Base-by-base conservation (phyloP, 2,329 filamentous ascomycete species). In the Trichoderma pleuroti region DNA sequence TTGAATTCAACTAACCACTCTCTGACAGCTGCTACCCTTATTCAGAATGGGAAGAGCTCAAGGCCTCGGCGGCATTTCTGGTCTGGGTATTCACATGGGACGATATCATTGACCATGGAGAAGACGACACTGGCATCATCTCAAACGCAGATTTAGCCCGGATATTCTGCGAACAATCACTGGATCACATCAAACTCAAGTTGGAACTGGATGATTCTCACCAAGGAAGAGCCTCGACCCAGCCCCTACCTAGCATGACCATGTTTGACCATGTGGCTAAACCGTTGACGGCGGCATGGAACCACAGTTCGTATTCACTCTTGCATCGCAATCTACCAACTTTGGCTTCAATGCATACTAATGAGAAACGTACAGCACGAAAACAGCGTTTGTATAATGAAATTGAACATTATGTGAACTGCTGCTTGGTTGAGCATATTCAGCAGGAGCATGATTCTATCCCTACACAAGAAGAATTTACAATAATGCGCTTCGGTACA, bases 71-170 rank as follows among this genome's bases (percentile, higher is more conserved):
- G 10, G 65, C 65, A 1, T 59, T 68, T 24, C n/a, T 68, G 3
- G 65, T 68, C 14, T 68, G 65, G 65, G 39, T 68, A 39, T 68
- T 68, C 18, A 68, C 34, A 18, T 68, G 65, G 65, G 65, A 68
- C 39, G 65, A 68, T 46, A 21, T 59, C 3, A 68, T 68, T 34
- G 65, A 68, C n/a, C 16, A 66, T 14, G 63, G 63, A 32, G 65
- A 68, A 32, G 54, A 28, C 2, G 54, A 59, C 8, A 32, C n/a
- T 16, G 65, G 57, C 39, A 28, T 49, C 36, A 46, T 52, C 26
- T 59, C 65, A 21, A 68, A 30, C 11, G 54, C 26, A 7, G 52
- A 68, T 3, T 6, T 39, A 1, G 65, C 65, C 0, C 65, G 36
- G 6, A 16, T 11, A 26, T 68, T 68, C n/a, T 68, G 65, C 65